Base-by-base conservation (phyloP, 805 yeast species). In the Yamadazyma olivae region DNA sequence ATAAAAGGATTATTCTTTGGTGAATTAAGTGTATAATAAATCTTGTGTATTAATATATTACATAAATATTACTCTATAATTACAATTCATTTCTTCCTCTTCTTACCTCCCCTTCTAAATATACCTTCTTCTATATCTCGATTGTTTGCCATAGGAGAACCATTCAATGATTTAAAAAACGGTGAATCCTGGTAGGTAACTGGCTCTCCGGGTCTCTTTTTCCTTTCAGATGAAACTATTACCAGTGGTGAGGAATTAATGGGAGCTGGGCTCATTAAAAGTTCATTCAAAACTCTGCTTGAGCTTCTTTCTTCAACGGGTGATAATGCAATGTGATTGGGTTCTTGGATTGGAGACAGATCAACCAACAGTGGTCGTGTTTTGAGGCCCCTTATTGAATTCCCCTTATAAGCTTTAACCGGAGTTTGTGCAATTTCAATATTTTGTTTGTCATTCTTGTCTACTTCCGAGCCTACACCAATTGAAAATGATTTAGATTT, bases 1-100 rank as follows among this genome's bases (percentile, higher is more conserved):
- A 70, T 71, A 19, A 67, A 75, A 41, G 89, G 89, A 5, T 72
- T 86, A 8, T 84, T 83, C 54, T 81, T 84, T 53, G 95, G 91
- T 6, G 90, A 82, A 48, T 30, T 57, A 4, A 46, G 45, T 38
- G 46, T 50, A 30, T 57, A 44, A 40, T 24, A 24, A 24, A 20
- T 6, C 6, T 15, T 7, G 16, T 33, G 27, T 33, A 27, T 8
- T 30, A 27, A 18, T 16, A 16, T 20, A 31, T 31, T 31, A 16
- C 20, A 22, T n/a, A 15, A 31, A 16, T 18, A 13, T 15, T 15
- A 27, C n/a, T n/a, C n/a, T n/a, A n/a, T n/a, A n/a, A n/a, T 20
- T 20, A 20, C 22, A n/a, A 20, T 20, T 6, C 22, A 20, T 28
- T 31, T 34, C 23, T 25, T 36, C 26, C 35, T n/a, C 30, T 35